Conservation (phyloP, 1,284 basidiomycete species). For the Porogramme epimiltina region DNA sequence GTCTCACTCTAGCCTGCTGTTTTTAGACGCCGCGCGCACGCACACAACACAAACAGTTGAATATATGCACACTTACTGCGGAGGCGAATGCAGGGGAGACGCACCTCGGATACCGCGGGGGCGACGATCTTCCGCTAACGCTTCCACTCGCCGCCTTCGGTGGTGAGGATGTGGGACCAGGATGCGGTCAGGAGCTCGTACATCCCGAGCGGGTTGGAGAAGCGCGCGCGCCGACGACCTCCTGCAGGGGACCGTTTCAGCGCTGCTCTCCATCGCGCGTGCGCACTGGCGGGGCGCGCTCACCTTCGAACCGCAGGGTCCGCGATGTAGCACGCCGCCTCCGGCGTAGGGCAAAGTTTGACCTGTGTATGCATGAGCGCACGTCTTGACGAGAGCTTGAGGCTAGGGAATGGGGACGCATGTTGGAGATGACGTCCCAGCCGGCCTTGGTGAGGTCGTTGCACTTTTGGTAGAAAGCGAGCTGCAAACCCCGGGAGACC, state of each 20-base stretch:
- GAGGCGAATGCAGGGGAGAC: too few relatives aligned
- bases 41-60: too few relatives aligned
- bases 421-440: conserved; percentile 23
- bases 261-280: neutral
- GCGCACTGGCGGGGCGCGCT: neutral
- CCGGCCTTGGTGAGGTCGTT: conserved; percentile 18
- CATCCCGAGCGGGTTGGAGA: conserved; percentile 36
- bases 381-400: too few relatives aligned
- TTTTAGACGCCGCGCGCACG: conserved; percentile 23
- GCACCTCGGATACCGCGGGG: conserved; percentile 45
- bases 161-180: conserved; percentile 56
- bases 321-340: conserved; percentile 16
- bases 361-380: conserved; percentile 5
- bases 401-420: conserved; percentile 8
- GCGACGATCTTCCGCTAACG: conserved; percentile 51
- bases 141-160: conserved; percentile 64
- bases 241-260: conserved; percentile 8
- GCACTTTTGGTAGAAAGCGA: conserved; percentile 17
- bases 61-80: too few relatives aligned
- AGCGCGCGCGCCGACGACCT: conserved; percentile 27
- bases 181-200: conserved; percentile 39
- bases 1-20: conserved; percentile 61
- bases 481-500: conserved; percentile 17
- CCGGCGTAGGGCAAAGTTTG: conserved; percentile 5
- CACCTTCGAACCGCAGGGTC: conserved; percentile 25